A percentile compares a stretch with the other conserved stretches of the same genome.
phyloP scores from a whole-genome alignment of 495 filamentous ascomycete species.

The Daldinia vernicosa region DNA sequence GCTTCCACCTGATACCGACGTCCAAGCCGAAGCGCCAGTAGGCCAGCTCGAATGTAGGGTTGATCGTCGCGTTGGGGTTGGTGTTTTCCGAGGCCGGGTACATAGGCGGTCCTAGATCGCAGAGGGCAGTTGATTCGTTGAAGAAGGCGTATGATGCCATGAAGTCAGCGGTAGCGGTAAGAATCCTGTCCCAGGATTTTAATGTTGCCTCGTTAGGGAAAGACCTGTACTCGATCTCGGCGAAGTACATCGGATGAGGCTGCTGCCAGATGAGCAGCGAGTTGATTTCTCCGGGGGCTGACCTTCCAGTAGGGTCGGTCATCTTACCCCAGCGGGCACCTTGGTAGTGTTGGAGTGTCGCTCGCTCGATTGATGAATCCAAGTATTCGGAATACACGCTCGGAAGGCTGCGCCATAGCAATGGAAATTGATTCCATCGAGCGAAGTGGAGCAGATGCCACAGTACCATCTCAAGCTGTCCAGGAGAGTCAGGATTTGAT shows the following conservation, averaged over 20 bases:
- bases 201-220: constrained; percentile 52
- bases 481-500: neutral
- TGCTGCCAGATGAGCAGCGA: constrained; percentile 65
- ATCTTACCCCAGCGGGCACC: constrained; percentile 68
- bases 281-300: constrained; percentile 66
- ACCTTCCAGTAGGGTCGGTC: constrained; percentile 64
- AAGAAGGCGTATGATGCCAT: constrained; percentile 61
- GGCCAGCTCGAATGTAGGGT: constrained; percentile 63
- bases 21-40: constrained; percentile 59
- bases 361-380: constrained; percentile 55
- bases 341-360: constrained; percentile 58
- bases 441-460: constrained; percentile 65
- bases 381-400: constrained; percentile 60
- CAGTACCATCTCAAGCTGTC: constrained; percentile 60
- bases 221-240: constrained; percentile 59
- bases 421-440: constrained; percentile 59
- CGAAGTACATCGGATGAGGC: constrained; percentile 63
- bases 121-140: constrained; percentile 54
- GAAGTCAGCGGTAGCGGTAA: constrained; percentile 58
- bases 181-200: constrained; percentile 55
- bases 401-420: constrained; percentile 57
- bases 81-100: constrained; percentile 63
- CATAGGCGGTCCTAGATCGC: constrained; percentile 63
- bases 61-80: constrained; percentile 58
- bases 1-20: constrained; percentile 53